Base-by-base conservation (phyloP, 345 rosid genomes). In the Pugionium cornutum region DNA sequence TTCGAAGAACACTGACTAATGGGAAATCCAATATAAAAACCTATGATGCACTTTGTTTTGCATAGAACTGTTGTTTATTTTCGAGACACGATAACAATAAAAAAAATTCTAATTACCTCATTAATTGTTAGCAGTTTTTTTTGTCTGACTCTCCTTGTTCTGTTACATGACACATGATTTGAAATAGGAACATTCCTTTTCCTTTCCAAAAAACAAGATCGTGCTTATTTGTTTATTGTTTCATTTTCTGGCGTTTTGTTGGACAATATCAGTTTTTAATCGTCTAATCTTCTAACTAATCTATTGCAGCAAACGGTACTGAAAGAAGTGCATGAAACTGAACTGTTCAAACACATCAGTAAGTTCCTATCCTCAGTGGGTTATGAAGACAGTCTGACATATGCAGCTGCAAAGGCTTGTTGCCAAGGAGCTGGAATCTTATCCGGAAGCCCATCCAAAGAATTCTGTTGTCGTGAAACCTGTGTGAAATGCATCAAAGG, bases 401-500 rank as follows among this genome's bases (percentile, higher is more conserved):
- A 70, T 39, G 80, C 86, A n/a, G 89, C 82, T 60, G 91, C 91
- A 18, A 77, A 69, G 28, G 80, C 87, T 50, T 87, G 92, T 74
- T 87, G 96, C 80, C 94, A 86, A 73, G 98, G 94, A 37, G 87
- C 92, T 52, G 81, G 79, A 65, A 77, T 91, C 67, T 80, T 87
- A 55, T 68, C 80, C 0, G 94, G 97, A 76, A 69, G 75, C 55
- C 46, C 79, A 18, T 68, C 75, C 0, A 68, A 60, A 33, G 76
- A 82, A 64, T 84, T 75, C 45, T 82, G 81, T 62, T 87, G 91
- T 61, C 75, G 55, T 18, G 88, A 94, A 76, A 86, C 89, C 2
- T 81, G 87, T 54, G 68, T 88, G 69, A 82, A 65, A 69, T 70
- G 79, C 65, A 53, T 86, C 81, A 79, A 83, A 55, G 73, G 72